phyloP scores from a whole-genome alignment of 768 basidiomycete genomes.

The Filobasidium wieringae region DNA sequence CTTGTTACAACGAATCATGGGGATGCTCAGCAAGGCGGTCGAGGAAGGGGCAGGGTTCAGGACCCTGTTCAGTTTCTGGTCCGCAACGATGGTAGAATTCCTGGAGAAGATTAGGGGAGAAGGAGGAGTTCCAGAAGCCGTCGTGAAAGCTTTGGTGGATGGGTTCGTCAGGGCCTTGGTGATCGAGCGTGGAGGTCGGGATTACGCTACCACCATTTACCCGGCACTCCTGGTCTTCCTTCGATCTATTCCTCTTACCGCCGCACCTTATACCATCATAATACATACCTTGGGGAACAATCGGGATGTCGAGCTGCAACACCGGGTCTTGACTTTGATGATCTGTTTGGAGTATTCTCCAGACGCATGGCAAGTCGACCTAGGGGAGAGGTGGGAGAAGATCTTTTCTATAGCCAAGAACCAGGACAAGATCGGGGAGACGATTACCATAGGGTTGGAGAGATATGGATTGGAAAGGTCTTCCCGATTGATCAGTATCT shows the following conservation, averaged over 20 bases:
- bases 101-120: constrained; percentile 50
- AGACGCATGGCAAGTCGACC: neutral
- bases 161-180: constrained; percentile 26
- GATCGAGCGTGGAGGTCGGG: constrained; percentile 19
- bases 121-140: constrained; percentile 44
- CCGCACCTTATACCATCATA: constrained; percentile 28
- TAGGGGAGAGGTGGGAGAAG: constrained; percentile 3
- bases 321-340: constrained; percentile 29
- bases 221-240: constrained; percentile 33
- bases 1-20: constrained; percentile 58
- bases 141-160: constrained; percentile 34
- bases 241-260: constrained; percentile 27
- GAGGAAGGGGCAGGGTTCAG: constrained; percentile 46
- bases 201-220: constrained; percentile 33
- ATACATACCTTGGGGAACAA: constrained; percentile 20
- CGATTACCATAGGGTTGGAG: constrained; percentile 20
- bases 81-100: constrained; percentile 66
- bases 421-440: constrained; percentile 18
- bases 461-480: constrained; percentile 28
- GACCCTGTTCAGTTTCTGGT: constrained; percentile 68
- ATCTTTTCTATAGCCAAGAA: constrained; percentile 8
- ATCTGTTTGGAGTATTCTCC: constrained; percentile 29
- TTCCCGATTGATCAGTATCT: constrained; percentile 13
- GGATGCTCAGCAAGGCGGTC: constrained; percentile 50
- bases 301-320: constrained; percentile 26